Base-by-base conservation (phyloP, 140 eudicot genomes). In the Flaveria floridana region DNA sequence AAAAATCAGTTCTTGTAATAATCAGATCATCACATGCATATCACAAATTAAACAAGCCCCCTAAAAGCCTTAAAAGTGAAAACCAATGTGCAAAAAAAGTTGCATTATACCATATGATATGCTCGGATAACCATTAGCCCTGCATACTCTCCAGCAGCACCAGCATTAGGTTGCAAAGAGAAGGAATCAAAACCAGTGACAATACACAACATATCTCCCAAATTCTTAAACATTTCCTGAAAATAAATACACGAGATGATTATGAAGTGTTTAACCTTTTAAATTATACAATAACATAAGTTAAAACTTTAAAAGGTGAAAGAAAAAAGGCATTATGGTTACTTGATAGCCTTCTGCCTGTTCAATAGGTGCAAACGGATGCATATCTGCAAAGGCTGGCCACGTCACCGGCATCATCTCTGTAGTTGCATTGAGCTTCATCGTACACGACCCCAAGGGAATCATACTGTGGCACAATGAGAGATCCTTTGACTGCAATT, bases 121-220 rank as follows among this genome's bases (percentile, higher is more conserved):
- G 99, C 99, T 8, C 99, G 97, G 78, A 94, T 94, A 78, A 94
- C 99, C 99, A 94, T 94, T 58, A 94, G 83, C 58, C 99, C 99
- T 16, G 99, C 99, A 81, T 94, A 94, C 83, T 94, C 99, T 56
- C 99, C 99, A 65, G 99, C 89, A 64, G 99, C 99, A 77, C 99
- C 99, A 72, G 99, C 99, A 83, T 94, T 94, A 42, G 99, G 99
- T 87, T 94, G 99, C 88, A 94, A 82, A 71, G 99, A 94, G 96
- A 94, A 85, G 19, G 99, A 94, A 65, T 94, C 99, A 62, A 94
- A 94, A 12, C 99, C 99, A 13, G 99, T 94, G 37, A 94, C 76
- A 3, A 92, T 84, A 65, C 99, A 94, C 85, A 94, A 85, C 84
- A 90, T 65, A 15, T 88, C 99, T 58, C 99, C 99, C 82, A 90